Conservation (phyloP, 2,329 filamentous ascomycete species). For the Ophiocordyceps camponoti-rufipedis region DNA sequence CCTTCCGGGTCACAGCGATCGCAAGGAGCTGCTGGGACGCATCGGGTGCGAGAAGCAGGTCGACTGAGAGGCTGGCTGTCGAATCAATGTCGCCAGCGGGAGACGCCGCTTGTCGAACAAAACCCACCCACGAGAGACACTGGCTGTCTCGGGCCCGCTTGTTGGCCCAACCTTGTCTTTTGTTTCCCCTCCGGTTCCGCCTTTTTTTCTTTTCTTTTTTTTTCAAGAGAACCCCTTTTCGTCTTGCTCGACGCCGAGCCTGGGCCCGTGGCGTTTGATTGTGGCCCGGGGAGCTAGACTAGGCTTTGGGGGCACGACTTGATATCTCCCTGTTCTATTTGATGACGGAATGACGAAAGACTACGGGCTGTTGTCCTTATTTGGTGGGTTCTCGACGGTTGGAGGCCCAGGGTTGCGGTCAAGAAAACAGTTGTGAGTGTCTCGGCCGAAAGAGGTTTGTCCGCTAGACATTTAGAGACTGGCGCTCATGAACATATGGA, state of each 20-base stretch:
- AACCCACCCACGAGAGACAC: not conserved
- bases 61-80: constrained; percentile 15
- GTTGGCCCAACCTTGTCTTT: not conserved
- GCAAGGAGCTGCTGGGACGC: constrained; percentile 63
- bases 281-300: not conserved
- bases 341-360: not conserved
- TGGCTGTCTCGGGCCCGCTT: not conserved
- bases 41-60: constrained; percentile 71
- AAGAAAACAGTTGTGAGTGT: not conserved
- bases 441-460: not conserved
- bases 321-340: not conserved
- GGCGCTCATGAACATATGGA: not conserved
- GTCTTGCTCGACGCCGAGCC: too few relatives aligned
- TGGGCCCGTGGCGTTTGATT: too few relatives aligned
- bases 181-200: not conserved
- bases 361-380: not conserved
- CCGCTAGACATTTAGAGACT: not conserved
- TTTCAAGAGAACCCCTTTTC: not conserved
- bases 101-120: not conserved
- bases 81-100: not conserved
- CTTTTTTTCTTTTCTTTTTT: not conserved
- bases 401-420: too few relatives aligned
- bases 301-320: not conserved
- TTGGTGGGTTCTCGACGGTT: not conserved
- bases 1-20: constrained; percentile 52